Evolutionary conservation across 805 yeast species (phyloP), one percentile per base, ranked within the genome.

Genomic region (Ogataea nakhonphanomensis): DNA sequence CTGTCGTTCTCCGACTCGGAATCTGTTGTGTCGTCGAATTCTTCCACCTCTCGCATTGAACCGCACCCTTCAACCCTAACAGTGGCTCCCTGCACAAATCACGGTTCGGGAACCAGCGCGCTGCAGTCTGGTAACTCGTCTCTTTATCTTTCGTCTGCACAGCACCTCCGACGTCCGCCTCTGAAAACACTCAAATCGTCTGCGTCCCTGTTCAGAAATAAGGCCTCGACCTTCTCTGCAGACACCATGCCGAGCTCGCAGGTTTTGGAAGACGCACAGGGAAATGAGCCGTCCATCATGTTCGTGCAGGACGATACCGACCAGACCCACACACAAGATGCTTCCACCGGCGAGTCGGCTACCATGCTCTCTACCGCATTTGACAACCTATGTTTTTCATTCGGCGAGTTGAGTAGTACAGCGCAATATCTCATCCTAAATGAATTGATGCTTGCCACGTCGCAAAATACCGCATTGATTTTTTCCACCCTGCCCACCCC

Each of bases 401-500:
- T 90, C 63, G 84, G 88, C 58, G 93, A 86, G 46, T 62, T 91
- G n/a, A 95, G 97, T 0, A 93, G 95, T 7, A 78, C 79, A 50
- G 93, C 95, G 0, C 99, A 91, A 60, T 95, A 90, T 58, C 60
- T 91, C 37, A 83, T 93, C 35, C 66, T 93, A 50, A 91, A 91
- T 59, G 95, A 88, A 50, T 67, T 91, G 45, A 90, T 91, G 96
- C 65, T 65, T 33, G 67, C 67, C 15, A 61, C 76, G 20, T 87
- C 96, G 0, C 63, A 67, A 5, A 44, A 49, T 7, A 78, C 95
- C 0, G 87, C 80, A 2, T 78, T 93, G 7, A 76, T 91, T 3
- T 86, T 91, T 56, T 81, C 96, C 0, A 93, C 98, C 0, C 66
- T 91, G 25, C 98, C 99, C 0, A 81, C 93, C 0, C 98, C 98